Base-by-base conservation (phyloP, 352 stramenopile genomes). In the Phytopythium mirpurense region DNA sequence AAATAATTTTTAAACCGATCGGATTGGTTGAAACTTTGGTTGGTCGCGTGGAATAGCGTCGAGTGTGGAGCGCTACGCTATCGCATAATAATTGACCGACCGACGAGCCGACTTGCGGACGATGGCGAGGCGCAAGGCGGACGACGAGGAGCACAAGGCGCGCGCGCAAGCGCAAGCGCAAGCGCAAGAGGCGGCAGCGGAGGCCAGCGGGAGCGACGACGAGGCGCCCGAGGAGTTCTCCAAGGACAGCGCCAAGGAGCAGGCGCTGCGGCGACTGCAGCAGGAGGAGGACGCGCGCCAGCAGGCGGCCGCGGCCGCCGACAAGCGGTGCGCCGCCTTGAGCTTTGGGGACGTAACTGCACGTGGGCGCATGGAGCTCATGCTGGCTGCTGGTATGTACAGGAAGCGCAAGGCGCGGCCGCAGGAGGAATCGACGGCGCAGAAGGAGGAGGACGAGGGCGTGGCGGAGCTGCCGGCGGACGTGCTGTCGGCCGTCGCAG, bases 141-240 rank as follows among this genome's bases (percentile, higher is more conserved):
- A 72, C 60, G 53, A 74, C 55, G 56, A 60, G 51, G 42, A 45
- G 55, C 50, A 57, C 58, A 42, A 52, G 50, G 51, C 59, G 6
- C 52, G 43, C 31, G 52, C 55, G 35, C 42, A 41, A 19, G 49
- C 47, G 15, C 42, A 57, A 0, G 60, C 43, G 16, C 5, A 5
- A 9, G 29, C 9, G 29, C 5, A 5, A 9, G 49, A 29, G 57
- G 42, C 45, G 11, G 14, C 24, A 5, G 42, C 42, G 1, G 24
- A 2, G n/a, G 38, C 46, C n/a, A 65, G 70, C 47, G 66, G 78
- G 40, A 86, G 72, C 59, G 79, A 90, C 41, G 81, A 90, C 54
- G 82, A 90, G 59, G 79, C 82, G 26, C 82, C 82, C 24, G 82
- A 93, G 56, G 74, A 86, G 35, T 73, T 93, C 54, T 83, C 75